Evolutionary conservation across 2,329 filamentous ascomycete species (phyloP), one percentile per base, ranked within the genome.

Genomic region (Colletotrichum destructivum): DNA sequence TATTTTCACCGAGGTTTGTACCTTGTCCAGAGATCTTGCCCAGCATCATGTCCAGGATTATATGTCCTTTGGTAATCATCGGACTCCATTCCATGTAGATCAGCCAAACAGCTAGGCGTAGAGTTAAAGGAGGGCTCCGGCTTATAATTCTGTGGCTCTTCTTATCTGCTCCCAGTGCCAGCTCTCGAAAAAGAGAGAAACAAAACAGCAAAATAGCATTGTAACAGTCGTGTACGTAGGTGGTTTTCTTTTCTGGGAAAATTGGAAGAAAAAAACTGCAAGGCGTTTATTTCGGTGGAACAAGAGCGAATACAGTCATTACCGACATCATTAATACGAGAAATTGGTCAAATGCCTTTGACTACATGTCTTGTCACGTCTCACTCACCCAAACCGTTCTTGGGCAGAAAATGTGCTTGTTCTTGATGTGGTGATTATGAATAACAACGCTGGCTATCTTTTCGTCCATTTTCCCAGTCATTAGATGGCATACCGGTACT

Each of bases 381-480:
- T 31, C 31, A 8, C 31, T 31, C 31, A 8, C 31, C 31, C 4
- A 31, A 31, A 8, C 7, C 31, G 31, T 44, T 44, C 15, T 2
- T 44, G 5, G 40, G 69, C 44, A 9, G 64, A 47, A 16, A 72
- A 54, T 12, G 72, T 69, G 11, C 69, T 60, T 5, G 69, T 66
- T 4, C 69, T 74, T 3, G 72, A 67, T 2, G 72, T 72, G 4
- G 72, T 65, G 3, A 66, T 69, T 42, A 67, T 73, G 11, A 67
- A 26, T 26, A 26, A 26, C 26, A 26, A 26, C 26, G 26, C 26
- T 26, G 26, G 26, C 26, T 26, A 26, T 26, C 26, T 26, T 26
- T 26, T 26, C 3, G 26, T 26, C 26, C 26, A 26, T 26, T 26
- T 26, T 4, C 26, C 26, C 4, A 1, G 2, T 26, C 26, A 26